phyloP scores from a whole-genome alignment of 805 yeast species.

The Wickerhamomyces bisporus region DNA sequence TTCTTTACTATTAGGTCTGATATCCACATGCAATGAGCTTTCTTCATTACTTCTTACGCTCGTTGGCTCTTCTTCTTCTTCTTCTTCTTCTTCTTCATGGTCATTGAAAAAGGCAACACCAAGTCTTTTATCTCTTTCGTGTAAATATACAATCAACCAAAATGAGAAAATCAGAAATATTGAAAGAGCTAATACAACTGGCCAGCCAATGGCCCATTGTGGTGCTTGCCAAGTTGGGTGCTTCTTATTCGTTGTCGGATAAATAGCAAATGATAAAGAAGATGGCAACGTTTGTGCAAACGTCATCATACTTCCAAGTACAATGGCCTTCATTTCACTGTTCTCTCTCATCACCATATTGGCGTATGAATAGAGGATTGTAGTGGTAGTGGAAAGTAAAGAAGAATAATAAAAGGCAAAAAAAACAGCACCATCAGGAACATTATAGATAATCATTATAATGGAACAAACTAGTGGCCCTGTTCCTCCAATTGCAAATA shows the following conservation, averaged over 20 bases:
- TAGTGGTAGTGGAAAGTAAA: slow-evolving; percentile 55
- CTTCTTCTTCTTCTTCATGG: background rate
- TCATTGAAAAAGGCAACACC: background rate
- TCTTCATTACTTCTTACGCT: no score
- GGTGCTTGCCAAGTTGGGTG: slow-evolving; percentile 4
- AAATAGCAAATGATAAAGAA: slow-evolving; percentile 2
- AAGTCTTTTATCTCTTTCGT: background rate
- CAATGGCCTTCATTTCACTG: slow-evolving; percentile 45
- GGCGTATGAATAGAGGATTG: slow-evolving; percentile 51
- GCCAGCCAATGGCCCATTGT: slow-evolving; percentile 8
- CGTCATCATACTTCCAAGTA: slow-evolving; percentile 42
- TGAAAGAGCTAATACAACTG: background rate
- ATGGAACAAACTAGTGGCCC: slow-evolving; percentile 38
- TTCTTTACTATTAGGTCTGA: no score
- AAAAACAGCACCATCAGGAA: slow-evolving; percentile 50
- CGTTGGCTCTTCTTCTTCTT: background rate
- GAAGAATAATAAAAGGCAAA: slow-evolving; percentile 52
- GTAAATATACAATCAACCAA: background rate
- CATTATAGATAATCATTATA: slow-evolving; percentile 50
- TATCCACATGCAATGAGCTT: no score
- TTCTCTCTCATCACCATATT: slow-evolving; percentile 51
- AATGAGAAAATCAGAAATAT: background rate
- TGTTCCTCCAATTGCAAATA: slow-evolving; percentile 1
- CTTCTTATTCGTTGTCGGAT: slow-evolving; percentile 3
- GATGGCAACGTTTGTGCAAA: slow-evolving; percentile 34